Percentiles rank a stretch among this genome's conserved stretches.
phyloP scores from a whole-genome alignment of 2,329 filamentous ascomycete species.

The Clarireedia monteithiana region DNA sequence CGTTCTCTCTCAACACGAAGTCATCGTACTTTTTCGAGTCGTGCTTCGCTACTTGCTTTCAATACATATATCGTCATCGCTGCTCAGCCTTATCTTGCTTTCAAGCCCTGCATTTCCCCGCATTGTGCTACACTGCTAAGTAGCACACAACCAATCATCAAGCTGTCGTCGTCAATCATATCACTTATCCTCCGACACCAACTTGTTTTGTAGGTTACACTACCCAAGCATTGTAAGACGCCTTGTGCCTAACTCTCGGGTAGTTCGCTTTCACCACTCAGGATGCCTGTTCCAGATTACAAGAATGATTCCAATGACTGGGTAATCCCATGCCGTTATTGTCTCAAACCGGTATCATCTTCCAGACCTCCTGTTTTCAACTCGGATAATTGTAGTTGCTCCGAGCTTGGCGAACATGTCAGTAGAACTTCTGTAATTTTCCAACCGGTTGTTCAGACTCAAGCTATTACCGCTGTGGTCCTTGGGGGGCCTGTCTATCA shows the following conservation, averaged over 20 bases:
- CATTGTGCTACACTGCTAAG: neutral
- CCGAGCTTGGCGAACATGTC: slow-evolving; percentile 11
- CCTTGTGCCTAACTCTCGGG: slow-evolving; percentile 1
- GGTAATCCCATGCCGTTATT: slow-evolving; percentile 13
- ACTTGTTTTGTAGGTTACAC: slow-evolving; percentile 11
- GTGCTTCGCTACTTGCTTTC: neutral
- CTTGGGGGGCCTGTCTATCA: slow-evolving; percentile 11
- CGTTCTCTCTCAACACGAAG: neutral
- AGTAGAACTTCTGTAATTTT: neutral
- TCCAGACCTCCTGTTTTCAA: slow-evolving; percentile 22
- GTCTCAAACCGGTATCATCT: slow-evolving; percentile 19
- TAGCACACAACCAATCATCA: slow-evolving; percentile 5
- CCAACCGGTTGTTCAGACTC: neutral
- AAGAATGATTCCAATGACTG: slow-evolving; percentile 15
- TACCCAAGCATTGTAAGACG: neutral
- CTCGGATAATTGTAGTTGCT: slow-evolving; percentile 22
- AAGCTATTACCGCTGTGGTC: slow-evolving; percentile 5
- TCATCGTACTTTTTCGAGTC: neutral
- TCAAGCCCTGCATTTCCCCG: no score
- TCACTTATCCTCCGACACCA: slow-evolving; percentile 13
- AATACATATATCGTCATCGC: neutral
- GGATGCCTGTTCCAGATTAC: slow-evolving; percentile 9
- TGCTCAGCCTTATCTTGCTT: neutral
- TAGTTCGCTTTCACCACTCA: slow-evolving; percentile 8
- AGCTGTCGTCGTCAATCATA: slow-evolving; percentile 16